phyloP scores from a whole-genome alignment of 805 yeast species.

The Saccharomycopsis fodiens region DNA sequence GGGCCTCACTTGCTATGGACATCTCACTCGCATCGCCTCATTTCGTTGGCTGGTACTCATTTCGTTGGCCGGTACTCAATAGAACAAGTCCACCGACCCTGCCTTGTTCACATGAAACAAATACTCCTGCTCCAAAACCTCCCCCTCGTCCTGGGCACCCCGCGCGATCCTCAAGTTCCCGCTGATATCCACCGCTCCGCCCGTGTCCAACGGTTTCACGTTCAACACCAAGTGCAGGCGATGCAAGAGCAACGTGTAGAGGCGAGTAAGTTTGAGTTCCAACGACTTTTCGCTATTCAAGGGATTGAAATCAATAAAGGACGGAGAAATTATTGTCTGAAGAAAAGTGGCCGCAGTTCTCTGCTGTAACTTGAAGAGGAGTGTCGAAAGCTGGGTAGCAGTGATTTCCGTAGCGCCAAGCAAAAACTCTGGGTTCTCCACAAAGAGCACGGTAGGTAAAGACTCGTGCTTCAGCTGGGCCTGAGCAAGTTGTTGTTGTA shows the following conservation, averaged over 20 bases:
- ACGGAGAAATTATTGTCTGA: constrained; percentile 2
- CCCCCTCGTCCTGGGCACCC: constrained; percentile 5
- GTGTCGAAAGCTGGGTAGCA: constrained; percentile 8
- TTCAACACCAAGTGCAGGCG: constrained; percentile 6
- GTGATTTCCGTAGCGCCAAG: constrained; percentile 9
- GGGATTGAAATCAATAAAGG: constrained; percentile 12
- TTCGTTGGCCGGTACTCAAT: neutral
- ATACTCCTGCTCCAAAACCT: constrained; percentile 13
- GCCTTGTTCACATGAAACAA: constrained; percentile 18
- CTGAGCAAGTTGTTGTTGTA: neutral
- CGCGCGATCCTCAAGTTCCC: constrained; percentile 14
- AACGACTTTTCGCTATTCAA: constrained; percentile 1
- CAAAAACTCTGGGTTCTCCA: constrained; percentile 15
- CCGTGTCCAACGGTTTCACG: constrained; percentile 19
- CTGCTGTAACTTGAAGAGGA: constrained; percentile 4
- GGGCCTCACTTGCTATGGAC: too few species aligned
- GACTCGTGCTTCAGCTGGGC: neutral
- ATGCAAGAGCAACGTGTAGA: constrained; percentile 10
- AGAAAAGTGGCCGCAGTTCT: constrained; percentile 2
- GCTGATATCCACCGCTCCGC: constrained; percentile 19
- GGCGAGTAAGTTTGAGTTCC: constrained; percentile 10
- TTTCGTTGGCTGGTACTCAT: too few species aligned
- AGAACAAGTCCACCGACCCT: constrained; percentile 14
- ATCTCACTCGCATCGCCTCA: too few species aligned
- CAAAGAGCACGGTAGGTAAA: constrained; percentile 3